A percentile compares a stretch with the other conserved stretches of the same genome.
These are phyloP conservation scores for Entophlyctis luteolus DNA, from an alignment of 192 early-diverging fungal species.

Conservation along the genomic window DNA sequence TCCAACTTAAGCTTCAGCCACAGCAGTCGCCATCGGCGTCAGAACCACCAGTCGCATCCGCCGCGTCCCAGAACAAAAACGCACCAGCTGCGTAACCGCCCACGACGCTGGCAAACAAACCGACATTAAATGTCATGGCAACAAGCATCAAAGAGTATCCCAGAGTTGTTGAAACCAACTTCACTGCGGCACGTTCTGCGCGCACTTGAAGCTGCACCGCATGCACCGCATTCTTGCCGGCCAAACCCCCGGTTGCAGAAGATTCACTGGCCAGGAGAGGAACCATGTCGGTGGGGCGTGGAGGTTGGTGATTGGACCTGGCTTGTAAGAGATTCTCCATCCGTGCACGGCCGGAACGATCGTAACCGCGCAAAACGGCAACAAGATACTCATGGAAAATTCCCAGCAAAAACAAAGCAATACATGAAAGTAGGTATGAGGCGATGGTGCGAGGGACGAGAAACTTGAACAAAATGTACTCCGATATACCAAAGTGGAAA, in stretches of 20 bases:
- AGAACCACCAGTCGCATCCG: not conserved
- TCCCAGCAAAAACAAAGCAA: slow-evolving; percentile 41
- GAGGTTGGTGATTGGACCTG: no score
- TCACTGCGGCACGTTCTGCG: not conserved
- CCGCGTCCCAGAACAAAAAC: slow-evolving; percentile 23
- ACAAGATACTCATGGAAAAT: slow-evolving; percentile 36
- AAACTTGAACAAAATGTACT: slow-evolving; percentile 48
- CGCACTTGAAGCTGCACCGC: slow-evolving; percentile 6
- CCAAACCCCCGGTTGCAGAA: not conserved
- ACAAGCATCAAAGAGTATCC: slow-evolving; percentile 57
- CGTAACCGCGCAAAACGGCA: slow-evolving; percentile 16
- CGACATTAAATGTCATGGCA: slow-evolving; percentile 61
- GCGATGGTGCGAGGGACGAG: slow-evolving; percentile 41
- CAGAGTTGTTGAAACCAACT: slow-evolving; percentile 36
- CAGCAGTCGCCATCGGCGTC: not conserved
- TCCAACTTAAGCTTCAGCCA: no score
- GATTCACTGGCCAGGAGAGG: not conserved
- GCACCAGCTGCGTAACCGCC: slow-evolving; percentile 46
- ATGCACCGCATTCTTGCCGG: not conserved
- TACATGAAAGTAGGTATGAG: slow-evolving; percentile 43
- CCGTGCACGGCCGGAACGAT: not conserved
- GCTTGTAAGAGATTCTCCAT: not conserved
- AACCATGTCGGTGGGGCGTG: not conserved
- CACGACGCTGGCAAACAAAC: slow-evolving; percentile 50
- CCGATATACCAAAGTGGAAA: slow-evolving; percentile 38